phyloP scores from a whole-genome alignment of 768 basidiomycete genomes.

The Trametes punicea region DNA sequence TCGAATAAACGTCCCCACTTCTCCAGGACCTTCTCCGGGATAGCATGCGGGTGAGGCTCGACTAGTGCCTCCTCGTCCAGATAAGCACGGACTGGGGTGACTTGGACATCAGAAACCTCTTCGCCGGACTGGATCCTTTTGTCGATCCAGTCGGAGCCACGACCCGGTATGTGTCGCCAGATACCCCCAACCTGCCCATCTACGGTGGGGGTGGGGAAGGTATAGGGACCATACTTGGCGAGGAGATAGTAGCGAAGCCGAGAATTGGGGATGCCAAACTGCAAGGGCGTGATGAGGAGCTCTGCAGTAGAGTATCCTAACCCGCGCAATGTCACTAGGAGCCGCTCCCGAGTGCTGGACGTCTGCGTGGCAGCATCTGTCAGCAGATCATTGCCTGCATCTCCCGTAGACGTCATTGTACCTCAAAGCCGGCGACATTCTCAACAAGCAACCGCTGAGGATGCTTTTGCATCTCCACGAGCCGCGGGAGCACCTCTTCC shows the following conservation, averaged over 20 bases:
- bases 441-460: constrained; percentile 68
- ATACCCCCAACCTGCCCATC: constrained; percentile 29
- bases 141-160: constrained; percentile 42
- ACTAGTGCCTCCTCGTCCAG: constrained; percentile 33
- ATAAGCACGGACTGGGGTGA: constrained; percentile 35
- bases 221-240: constrained; percentile 48
- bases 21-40: constrained; percentile 59
- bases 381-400: neutral
- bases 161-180: constrained; percentile 53
- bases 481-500: constrained; percentile 55
- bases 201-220: constrained; percentile 33
- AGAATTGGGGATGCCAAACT: constrained; percentile 81
- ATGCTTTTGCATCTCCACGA: constrained; percentile 42
- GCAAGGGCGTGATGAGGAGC: constrained; percentile 68
- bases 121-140: constrained; percentile 29
- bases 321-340: constrained; percentile 49
- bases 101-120: constrained; percentile 10
- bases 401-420: constrained; percentile 27
- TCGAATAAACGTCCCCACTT: constrained; percentile 84
- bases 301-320: constrained; percentile 60
- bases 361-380: constrained; percentile 37
- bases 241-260: constrained; percentile 78
- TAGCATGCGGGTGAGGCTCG: constrained; percentile 26
- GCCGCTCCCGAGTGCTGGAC: constrained; percentile 57
- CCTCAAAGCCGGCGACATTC: constrained; percentile 85